These are phyloP conservation scores for Triangularia setosa DNA, from an alignment of 2,329 filamentous ascomycete species.

Conservation along the genomic window DNA sequence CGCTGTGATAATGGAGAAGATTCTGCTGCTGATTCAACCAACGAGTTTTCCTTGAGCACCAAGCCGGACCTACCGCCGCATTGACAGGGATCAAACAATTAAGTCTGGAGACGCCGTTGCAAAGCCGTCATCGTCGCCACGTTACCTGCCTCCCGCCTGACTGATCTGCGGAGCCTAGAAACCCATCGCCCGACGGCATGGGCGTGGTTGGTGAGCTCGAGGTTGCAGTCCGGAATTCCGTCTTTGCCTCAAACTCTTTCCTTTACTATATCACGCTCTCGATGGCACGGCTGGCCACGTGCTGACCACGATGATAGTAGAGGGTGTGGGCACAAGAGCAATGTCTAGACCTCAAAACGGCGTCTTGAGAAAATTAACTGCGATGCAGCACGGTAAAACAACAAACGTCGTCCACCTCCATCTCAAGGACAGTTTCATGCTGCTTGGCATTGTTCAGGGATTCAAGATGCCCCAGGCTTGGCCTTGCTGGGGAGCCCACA, in stretches of 20 bases:
- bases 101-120: slow-evolving; percentile 14
- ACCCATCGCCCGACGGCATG: slow-evolving; percentile 9
- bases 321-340: background rate
- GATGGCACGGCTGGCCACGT: background rate
- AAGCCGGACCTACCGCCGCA: slow-evolving; percentile 13
- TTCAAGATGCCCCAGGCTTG: slow-evolving; percentile 13
- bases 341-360: background rate
- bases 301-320: background rate
- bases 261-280: background rate
- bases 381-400: background rate
- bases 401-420: background rate
- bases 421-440: background rate
- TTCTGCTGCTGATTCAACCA: slow-evolving; percentile 3
- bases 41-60: background rate
- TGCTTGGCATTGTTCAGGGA: slow-evolving; percentile 12
- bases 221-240: slow-evolving; percentile 1
- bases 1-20: slow-evolving; percentile 8
- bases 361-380: background rate
- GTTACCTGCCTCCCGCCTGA: background rate
- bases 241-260: background rate
- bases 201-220: background rate
- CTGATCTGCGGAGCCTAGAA: slow-evolving; percentile 23
- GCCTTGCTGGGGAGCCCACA: slow-evolving; percentile 8
- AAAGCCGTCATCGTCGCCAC: slow-evolving; percentile 15
- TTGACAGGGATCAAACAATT: slow-evolving; percentile 18